A percentile compares a stretch with the other conserved stretches of the same genome.
Evolutionary conservation across 257 asterid species (phyloP).

Genomic region (Leonotis leonurus): DNA sequence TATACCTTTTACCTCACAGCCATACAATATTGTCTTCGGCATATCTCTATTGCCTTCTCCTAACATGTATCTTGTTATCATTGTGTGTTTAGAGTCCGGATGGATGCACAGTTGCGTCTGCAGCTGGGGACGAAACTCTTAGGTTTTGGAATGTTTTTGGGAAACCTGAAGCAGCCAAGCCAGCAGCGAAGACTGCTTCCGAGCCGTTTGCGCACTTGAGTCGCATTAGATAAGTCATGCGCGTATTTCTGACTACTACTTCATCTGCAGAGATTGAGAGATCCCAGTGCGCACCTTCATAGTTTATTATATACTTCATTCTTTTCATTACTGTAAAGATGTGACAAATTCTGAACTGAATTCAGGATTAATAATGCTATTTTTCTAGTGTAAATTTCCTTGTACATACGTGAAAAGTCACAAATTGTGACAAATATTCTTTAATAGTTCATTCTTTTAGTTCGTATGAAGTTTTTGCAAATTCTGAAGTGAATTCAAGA

Average conservation of each 20-base stretch:
- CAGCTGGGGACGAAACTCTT: constrained; percentile 92
- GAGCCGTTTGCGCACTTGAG: constrained; percentile 90
- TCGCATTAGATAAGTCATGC: constrained; percentile 48
- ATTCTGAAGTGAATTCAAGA: too few species aligned
- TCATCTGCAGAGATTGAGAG: background rate
- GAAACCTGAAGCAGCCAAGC: constrained; percentile 74
- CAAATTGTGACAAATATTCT: constrained; percentile 16
- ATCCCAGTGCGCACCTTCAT: too few species aligned
- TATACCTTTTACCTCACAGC: constrained; percentile 7
- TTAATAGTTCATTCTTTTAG: background rate
- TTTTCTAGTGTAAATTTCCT: background rate
- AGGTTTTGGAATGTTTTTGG: constrained; percentile 93
- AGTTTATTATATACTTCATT: background rate
- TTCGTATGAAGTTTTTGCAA: too few species aligned
- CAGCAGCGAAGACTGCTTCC: constrained; percentile 51
- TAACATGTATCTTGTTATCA: background rate
- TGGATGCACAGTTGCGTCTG: constrained; percentile 93
- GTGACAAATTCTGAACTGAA: background rate
- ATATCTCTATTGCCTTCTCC: background rate
- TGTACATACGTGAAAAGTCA: constrained; percentile 10
- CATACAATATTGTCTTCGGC: background rate
- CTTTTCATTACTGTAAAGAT: background rate
- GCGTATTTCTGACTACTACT: background rate
- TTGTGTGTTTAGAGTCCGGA: constrained; percentile 59
- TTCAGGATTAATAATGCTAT: background rate